phyloP scores from a whole-genome alignment of 2,329 filamentous ascomycete genomes.

The Periconia digitata region DNA sequence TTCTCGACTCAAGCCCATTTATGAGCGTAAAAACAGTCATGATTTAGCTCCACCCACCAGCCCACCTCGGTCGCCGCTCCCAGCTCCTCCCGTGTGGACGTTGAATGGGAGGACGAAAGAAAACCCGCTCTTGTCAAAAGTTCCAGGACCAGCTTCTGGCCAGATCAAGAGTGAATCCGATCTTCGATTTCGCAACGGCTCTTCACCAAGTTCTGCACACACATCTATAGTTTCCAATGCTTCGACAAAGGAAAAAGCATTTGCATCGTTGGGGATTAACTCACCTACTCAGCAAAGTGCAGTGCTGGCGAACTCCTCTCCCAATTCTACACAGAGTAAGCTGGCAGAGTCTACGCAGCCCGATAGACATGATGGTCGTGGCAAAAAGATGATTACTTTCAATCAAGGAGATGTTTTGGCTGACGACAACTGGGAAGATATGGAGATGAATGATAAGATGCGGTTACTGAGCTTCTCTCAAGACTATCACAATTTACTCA shows the following conservation, averaged over 20 bases:
- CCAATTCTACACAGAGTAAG: not conserved
- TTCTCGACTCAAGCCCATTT: constrained; percentile 20
- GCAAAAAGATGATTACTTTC: constrained; percentile 16
- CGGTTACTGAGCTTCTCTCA: constrained; percentile 29
- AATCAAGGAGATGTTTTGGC: constrained; percentile 13
- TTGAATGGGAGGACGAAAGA: constrained; percentile 1
- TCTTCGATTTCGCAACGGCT: not conserved
- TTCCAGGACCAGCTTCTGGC: too few species aligned
- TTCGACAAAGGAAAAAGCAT: constrained; percentile 25
- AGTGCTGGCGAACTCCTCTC: constrained; percentile 3
- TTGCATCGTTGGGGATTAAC: constrained; percentile 20
- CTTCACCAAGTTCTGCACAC: constrained; percentile 3
- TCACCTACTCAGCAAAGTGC: constrained; percentile 11
- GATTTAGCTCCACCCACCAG: constrained; percentile 20
- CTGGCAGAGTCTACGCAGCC: not conserved
- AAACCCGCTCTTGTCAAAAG: not conserved
- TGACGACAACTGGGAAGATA: constrained; percentile 20
- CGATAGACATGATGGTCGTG: constrained; percentile 11
- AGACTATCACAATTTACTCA: constrained; percentile 32
- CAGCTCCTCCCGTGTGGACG: constrained; percentile 1
- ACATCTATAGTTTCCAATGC: constrained; percentile 16
- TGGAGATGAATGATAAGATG: constrained; percentile 21
- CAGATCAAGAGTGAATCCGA: too few species aligned
- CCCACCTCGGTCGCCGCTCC: constrained; percentile 22
- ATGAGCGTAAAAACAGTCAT: constrained; percentile 12